Percentiles rank a stretch among this genome's conserved stretches.
These are phyloP conservation scores for Saposhnikovia divaricata DNA, from an alignment of 129 eudicot genomes.

Conservation along the genomic window DNA sequence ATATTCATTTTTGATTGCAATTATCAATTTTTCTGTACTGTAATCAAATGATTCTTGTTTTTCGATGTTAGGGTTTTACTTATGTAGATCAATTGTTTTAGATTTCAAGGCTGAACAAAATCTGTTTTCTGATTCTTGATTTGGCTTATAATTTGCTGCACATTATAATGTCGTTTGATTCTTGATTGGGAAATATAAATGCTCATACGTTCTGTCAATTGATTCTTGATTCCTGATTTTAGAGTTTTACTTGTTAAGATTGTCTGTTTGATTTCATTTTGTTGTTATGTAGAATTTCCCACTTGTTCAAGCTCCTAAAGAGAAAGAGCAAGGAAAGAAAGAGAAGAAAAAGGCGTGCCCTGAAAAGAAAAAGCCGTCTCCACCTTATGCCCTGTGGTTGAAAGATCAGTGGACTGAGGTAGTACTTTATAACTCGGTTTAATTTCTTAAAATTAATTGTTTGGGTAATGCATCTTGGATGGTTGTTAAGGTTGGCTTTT, in stretches of 20 bases:
- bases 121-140: too few species aligned
- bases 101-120: background rate
- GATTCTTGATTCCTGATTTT: background rate
- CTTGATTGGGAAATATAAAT: background rate
- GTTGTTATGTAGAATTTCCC: constrained; percentile 47
- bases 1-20: background rate
- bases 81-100: background rate
- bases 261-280: background rate
- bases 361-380: constrained; percentile 62
- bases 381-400: constrained; percentile 81
- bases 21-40: background rate
- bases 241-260: background rate
- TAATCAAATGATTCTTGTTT: background rate
- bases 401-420: constrained; percentile 91
- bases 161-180: background rate
- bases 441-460: background rate
- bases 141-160: background rate
- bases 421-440: background rate
- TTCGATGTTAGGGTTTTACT: background rate
- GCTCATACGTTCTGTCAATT: background rate
- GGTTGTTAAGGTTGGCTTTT: background rate
- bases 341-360: constrained; percentile 49
- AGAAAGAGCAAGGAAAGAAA: constrained; percentile 59
- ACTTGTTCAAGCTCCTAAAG: constrained; percentile 37
- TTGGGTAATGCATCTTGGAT: background rate